Percentiles rank a stretch among this genome's conserved stretches.
These are phyloP conservation scores for Meredithiella fracta DNA, from an alignment of 2,329 filamentous ascomycete genomes.

Conservation along the genomic window DNA sequence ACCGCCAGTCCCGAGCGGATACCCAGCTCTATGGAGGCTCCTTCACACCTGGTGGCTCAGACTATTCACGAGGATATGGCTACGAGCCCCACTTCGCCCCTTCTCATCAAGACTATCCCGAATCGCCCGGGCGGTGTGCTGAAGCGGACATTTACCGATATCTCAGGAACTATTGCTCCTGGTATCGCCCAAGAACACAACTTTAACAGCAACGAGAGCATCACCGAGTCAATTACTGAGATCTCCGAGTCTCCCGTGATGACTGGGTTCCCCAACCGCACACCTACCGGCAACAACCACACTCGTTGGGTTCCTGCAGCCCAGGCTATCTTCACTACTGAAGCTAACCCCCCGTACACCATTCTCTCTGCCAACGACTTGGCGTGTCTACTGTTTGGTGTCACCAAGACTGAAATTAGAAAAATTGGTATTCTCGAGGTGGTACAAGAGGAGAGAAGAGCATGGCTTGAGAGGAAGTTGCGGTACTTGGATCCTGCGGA, in stretches of 20 bases:
- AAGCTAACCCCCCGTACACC: conserved; percentile 78
- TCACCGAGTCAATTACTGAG: not conserved
- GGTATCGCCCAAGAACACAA: conserved; percentile 3
- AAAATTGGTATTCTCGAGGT: conserved; percentile 93
- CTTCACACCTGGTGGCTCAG: conserved; percentile 7
- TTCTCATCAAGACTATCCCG: not conserved
- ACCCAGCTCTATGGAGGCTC: not conserved
- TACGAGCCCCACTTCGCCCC: not conserved
- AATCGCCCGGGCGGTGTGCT: not conserved
- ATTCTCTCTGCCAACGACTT: conserved; percentile 93
- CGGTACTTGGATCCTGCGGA: conserved; percentile 40
- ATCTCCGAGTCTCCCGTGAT: conserved; percentile 8
- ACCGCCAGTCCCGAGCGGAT: conserved; percentile 12
- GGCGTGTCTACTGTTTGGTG: conserved; percentile 70
- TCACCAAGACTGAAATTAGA: conserved; percentile 38
- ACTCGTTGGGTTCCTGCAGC: conserved; percentile 81
- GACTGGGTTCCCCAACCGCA: conserved; percentile 4
- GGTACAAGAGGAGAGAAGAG: conserved; percentile 71
- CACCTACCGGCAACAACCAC: conserved; percentile 47
- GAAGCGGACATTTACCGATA: conserved; percentile 13
- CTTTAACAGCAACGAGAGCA: not conserved
- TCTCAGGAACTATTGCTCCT: not conserved
- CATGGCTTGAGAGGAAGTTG: conserved; percentile 80
- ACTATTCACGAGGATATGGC: conserved; percentile 10
- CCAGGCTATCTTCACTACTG: conserved; percentile 96